These are phyloP conservation scores for Taxillus chinensis DNA, from an alignment of 164 flowering plant species.

Conservation along the genomic window DNA sequence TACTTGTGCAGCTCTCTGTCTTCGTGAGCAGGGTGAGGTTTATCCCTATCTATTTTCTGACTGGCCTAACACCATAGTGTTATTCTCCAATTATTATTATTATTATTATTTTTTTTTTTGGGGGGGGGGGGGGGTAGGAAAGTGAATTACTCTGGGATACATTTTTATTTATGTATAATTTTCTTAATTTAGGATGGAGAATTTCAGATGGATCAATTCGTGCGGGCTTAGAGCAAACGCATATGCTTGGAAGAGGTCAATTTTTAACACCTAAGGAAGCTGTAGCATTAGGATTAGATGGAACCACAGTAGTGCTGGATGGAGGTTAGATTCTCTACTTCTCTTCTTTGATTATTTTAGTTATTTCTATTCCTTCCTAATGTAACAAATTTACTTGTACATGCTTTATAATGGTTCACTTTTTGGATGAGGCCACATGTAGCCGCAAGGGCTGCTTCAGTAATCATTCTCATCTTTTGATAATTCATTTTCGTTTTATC, in stretches of 20 bases:
- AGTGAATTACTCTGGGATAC: no score
- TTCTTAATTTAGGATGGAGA: constrained; percentile 45
- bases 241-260: constrained; percentile 77
- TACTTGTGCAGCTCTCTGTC: constrained; percentile 67
- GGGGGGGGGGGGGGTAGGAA: no score
- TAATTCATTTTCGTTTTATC: no score
- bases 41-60: background rate
- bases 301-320: constrained; percentile 60
- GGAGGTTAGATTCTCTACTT: constrained; percentile 49
- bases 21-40: constrained; percentile 52
- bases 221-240: constrained; percentile 59
- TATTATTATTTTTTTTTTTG: no score
- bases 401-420: background rate
- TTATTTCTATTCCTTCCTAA: background rate
- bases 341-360: background rate
- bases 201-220: constrained; percentile 58
- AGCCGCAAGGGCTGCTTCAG: no score
- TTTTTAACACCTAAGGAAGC: constrained; percentile 50
- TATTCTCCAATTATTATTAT: no score
- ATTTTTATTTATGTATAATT: background rate
- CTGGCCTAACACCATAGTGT: no score
- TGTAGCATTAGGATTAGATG: constrained; percentile 49
- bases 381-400: background rate
- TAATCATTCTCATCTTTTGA: background rate
- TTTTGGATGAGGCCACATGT: background rate